Evolutionary conservation across 2,329 filamentous ascomycete species (phyloP).

Genomic region (Xylogone sp.): DNA sequence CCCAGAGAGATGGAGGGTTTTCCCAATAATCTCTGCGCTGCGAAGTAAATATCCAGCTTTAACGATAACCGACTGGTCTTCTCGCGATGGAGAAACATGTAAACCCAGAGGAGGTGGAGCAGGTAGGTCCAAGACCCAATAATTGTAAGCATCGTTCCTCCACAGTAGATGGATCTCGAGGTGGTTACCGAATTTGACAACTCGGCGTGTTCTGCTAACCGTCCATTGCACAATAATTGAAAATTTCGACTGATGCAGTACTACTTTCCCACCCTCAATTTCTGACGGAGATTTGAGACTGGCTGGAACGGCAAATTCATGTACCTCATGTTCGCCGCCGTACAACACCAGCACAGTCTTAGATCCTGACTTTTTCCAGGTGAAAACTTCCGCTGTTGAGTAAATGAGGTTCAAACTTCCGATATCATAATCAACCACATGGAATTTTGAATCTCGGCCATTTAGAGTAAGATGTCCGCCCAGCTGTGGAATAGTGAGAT

Average conservation of each 20-base stretch:
- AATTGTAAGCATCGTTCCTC: neutral
- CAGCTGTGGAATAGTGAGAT: conserved; percentile 49
- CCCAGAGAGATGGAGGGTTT: conserved; percentile 38
- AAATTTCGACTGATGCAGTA: neutral
- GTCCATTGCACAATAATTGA: neutral
- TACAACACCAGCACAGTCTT: neutral
- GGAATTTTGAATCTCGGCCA: conserved; percentile 58
- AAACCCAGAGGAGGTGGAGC: conserved; percentile 38
- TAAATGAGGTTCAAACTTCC: conserved; percentile 49
- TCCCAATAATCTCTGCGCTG: conserved; percentile 32
- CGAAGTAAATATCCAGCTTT: conserved; percentile 51
- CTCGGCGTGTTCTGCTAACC: neutral
- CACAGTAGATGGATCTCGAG: neutral
- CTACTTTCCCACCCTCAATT: neutral
- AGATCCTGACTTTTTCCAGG: conserved; percentile 11
- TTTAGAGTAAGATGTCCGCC: conserved; percentile 47
- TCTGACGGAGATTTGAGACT: neutral
- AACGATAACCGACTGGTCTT: conserved; percentile 38
- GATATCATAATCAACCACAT: conserved; percentile 56
- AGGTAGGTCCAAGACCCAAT: neutral
- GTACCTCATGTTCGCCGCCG: neutral
- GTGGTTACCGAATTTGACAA: neutral
- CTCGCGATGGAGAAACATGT: neutral
- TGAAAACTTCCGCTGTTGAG: conserved; percentile 52
- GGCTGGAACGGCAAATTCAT: neutral